Evolutionary conservation across 805 yeast species (phyloP).

Genomic region (Monosporozyma aquatica): DNA sequence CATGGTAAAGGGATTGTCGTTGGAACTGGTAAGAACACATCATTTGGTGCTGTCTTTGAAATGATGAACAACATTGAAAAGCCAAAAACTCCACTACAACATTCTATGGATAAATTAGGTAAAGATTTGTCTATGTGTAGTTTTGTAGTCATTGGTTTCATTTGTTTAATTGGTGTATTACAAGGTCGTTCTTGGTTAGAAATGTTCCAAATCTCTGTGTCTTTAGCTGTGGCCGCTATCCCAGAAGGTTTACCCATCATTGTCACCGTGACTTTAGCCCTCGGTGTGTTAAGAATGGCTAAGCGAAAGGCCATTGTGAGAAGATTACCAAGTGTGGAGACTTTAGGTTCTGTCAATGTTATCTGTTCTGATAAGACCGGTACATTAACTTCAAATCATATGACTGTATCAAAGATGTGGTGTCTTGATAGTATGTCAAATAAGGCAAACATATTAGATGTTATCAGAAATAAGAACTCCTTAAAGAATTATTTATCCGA

Average conservation of each 20-base stretch:
- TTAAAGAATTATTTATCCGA: slow-evolving; percentile 38
- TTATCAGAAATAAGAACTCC: slow-evolving; percentile 41
- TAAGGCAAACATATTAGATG: slow-evolving; percentile 28
- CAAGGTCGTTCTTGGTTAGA: slow-evolving; percentile 96
- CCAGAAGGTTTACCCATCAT: slow-evolving; percentile 98
- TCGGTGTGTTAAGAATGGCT: slow-evolving; percentile 96
- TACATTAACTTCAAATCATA: slow-evolving; percentile 81
- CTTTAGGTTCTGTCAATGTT: slow-evolving; percentile 88
- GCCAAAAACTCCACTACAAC: slow-evolving; percentile 95
- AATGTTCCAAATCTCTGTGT: slow-evolving; percentile 95
- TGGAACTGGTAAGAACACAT: slow-evolving; percentile 83
- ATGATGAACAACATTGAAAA: slow-evolving; percentile 94
- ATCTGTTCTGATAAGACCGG: slow-evolving; percentile 90
- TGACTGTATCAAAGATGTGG: slow-evolving; percentile 84
- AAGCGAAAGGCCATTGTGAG: slow-evolving; percentile 87
- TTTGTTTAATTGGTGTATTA: slow-evolving; percentile 78
- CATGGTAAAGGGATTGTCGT: slow-evolving; percentile 89
- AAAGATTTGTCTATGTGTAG: slow-evolving; percentile 79
- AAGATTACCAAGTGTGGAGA: slow-evolving; percentile 89
- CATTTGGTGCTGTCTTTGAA: slow-evolving; percentile 88
- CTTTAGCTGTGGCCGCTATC: slow-evolving; percentile 97
- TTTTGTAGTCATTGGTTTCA: slow-evolving; percentile 82
- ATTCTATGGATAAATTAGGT: slow-evolving; percentile 91
- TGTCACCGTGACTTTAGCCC: slow-evolving; percentile 92
- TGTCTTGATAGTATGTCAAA: slow-evolving; percentile 48